These are phyloP conservation scores for Prunus dulcis DNA, from an alignment of 306 rosid species.

Conservation along the genomic window DNA sequence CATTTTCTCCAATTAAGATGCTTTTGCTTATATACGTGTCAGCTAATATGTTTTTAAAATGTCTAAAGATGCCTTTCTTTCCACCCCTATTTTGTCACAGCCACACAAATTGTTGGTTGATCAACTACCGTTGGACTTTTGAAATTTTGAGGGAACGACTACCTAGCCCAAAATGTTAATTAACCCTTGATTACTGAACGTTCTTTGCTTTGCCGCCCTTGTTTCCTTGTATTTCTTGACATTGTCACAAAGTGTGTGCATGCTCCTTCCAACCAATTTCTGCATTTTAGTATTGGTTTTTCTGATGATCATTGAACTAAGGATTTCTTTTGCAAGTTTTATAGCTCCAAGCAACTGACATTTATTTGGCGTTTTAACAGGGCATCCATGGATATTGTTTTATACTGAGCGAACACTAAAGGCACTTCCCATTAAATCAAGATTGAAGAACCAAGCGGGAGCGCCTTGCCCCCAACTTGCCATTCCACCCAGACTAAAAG, in stretches of 20 bases:
- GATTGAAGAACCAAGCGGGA: conserved; percentile 49
- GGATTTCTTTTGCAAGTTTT: conserved; percentile 5
- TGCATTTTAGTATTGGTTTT: neutral
- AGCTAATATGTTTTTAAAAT: neutral
- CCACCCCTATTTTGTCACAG: neutral
- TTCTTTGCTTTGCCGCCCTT: neutral
- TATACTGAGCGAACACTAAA: conserved; percentile 65
- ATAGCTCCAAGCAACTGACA: conserved; percentile 20
- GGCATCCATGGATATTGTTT: conserved; percentile 93
- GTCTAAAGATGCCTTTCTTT: neutral
- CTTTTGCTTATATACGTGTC: neutral
- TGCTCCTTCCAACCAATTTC: neutral
- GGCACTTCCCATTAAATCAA: conserved; percentile 57
- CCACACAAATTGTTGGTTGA: neutral
- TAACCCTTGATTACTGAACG: neutral
- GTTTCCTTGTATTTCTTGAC: neutral
- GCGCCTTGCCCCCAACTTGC: conserved; percentile 39
- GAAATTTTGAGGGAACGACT: neutral
- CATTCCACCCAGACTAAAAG: conserved; percentile 39
- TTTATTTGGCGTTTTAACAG: conserved; percentile 41
- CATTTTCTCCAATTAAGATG: neutral
- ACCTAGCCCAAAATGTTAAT: neutral
- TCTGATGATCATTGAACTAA: neutral
- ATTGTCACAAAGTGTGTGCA: neutral
- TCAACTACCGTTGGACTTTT: neutral